Percentiles rank a stretch among this genome's conserved stretches.
Conservation (phyloP, 116 monocot species). For the Phalaenopsis hybrid region DNA sequence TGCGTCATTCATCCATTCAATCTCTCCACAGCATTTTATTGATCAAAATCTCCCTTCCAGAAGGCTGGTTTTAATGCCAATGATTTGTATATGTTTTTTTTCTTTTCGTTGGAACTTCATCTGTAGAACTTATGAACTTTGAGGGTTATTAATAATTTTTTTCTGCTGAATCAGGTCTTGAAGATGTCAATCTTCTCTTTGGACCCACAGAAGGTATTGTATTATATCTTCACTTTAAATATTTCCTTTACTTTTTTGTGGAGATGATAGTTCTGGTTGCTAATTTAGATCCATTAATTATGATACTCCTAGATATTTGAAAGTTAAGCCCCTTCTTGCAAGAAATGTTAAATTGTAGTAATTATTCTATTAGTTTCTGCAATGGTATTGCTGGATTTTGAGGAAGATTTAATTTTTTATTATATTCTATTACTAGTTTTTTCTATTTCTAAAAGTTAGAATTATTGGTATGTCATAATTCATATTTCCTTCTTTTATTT, state of each 20-base stretch:
- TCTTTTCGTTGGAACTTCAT: neutral
- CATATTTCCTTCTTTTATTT: too few species aligned
- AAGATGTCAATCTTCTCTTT: slow-evolving; percentile 61
- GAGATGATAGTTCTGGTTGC: neutral
- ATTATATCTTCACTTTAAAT: neutral
- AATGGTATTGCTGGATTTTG: neutral
- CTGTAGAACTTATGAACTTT: neutral
- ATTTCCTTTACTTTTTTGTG: neutral
- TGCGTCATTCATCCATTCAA: neutral
- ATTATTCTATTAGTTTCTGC: neutral
- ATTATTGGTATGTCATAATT: too few species aligned
- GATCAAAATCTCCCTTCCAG: neutral
- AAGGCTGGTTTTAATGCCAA: neutral
- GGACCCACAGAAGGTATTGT: slow-evolving; percentile 57
- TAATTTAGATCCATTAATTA: neutral
- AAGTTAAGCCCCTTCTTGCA: neutral
- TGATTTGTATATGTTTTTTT: neutral
- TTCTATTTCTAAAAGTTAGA: too few species aligned
- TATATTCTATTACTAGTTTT: too few species aligned
- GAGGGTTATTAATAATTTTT: slow-evolving; percentile 4
- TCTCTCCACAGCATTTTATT: neutral
- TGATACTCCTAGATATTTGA: neutral
- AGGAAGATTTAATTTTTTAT: too few species aligned
- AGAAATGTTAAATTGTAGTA: neutral
- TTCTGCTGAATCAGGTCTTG: slow-evolving; percentile 43